Evolutionary conservation across 352 stramenopile genomes (phyloP).

Genomic region (Phytophthora hybrid): DNA sequence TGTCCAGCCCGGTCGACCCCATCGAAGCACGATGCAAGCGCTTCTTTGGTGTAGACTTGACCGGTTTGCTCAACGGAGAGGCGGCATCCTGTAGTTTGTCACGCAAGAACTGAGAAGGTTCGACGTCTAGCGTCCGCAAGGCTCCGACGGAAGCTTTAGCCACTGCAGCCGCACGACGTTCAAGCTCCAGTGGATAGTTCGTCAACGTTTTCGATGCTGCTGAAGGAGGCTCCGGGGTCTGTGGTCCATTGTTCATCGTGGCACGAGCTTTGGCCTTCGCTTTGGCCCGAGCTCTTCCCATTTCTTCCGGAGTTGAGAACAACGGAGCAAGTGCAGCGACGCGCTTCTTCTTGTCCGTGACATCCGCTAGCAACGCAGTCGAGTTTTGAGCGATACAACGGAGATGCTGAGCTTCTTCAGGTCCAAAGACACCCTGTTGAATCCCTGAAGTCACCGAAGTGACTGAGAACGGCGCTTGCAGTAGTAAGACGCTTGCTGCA

Average conservation of each 20-base stretch:
- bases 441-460: constrained; percentile 51
- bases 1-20: constrained; percentile 17
- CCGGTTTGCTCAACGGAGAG: constrained; percentile 9
- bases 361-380: constrained; percentile 17
- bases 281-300: constrained; percentile 21
- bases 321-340: constrained; percentile 35
- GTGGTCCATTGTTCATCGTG: constrained; percentile 31
- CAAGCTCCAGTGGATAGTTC: constrained; percentile 58
- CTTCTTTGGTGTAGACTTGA: constrained; percentile 57
- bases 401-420: constrained; percentile 51
- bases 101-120: constrained; percentile 53
- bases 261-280: constrained; percentile 27
- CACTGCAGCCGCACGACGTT: constrained; percentile 32
- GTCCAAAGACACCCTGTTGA: constrained; percentile 53
- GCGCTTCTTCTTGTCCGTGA: constrained; percentile 37
- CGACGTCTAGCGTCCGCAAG: constrained; percentile 41
- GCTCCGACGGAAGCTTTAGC: constrained; percentile 3
- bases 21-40: constrained; percentile 17
- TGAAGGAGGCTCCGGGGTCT: constrained; percentile 11
- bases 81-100: constrained; percentile 39
- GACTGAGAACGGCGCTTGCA: constrained; percentile 50
- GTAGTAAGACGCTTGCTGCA: constrained; percentile 29
- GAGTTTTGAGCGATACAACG: constrained; percentile 40
- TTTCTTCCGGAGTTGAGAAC: constrained; percentile 40
- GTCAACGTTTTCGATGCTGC: constrained; percentile 24